A percentile compares a stretch with the other conserved stretches of the same genome.
These are phyloP conservation scores for Fusarium chlamydosporum DNA, from an alignment of 2,329 filamentous ascomycete species.

Conservation along the genomic window DNA sequence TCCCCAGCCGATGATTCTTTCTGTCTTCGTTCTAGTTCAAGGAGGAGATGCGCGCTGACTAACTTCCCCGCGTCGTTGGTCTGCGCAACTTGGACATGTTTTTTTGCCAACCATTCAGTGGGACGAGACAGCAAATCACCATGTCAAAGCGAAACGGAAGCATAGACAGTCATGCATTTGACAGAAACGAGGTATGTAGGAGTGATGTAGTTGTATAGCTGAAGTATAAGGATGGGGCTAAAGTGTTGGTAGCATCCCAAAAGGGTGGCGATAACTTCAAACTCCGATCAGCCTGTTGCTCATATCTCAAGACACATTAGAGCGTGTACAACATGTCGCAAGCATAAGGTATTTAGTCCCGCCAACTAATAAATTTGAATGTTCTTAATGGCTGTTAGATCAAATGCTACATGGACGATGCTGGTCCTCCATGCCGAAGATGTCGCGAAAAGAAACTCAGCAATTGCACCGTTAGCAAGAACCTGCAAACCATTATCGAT, in stretches of 20 bases:
- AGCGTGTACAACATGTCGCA: constrained; percentile 59
- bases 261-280: constrained; percentile 60
- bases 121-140: background rate
- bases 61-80: constrained; percentile 26
- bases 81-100: constrained; percentile 10
- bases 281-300: constrained; percentile 58
- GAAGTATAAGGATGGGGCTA: background rate
- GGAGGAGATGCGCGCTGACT: constrained; percentile 2
- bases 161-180: background rate
- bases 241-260: constrained; percentile 20
- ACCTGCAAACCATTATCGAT: constrained; percentile 59
- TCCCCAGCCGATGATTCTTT: constrained; percentile 1
- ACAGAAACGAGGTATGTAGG: background rate
- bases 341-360: constrained; percentile 56
- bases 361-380: fast-evolving
- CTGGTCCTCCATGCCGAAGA: constrained; percentile 57
- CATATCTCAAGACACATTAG: constrained; percentile 59
- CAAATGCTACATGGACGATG: constrained; percentile 59
- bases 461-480: constrained; percentile 59
- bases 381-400: constrained; percentile 46
- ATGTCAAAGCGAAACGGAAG: constrained; percentile 31
- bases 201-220: background rate
- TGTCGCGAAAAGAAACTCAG: constrained; percentile 56
- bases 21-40: background rate
- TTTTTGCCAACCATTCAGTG: background rate